These are phyloP conservation scores for Talaromyces sp. DNA, from an alignment of 2,329 filamentous ascomycete species.

Conservation along the genomic window DNA sequence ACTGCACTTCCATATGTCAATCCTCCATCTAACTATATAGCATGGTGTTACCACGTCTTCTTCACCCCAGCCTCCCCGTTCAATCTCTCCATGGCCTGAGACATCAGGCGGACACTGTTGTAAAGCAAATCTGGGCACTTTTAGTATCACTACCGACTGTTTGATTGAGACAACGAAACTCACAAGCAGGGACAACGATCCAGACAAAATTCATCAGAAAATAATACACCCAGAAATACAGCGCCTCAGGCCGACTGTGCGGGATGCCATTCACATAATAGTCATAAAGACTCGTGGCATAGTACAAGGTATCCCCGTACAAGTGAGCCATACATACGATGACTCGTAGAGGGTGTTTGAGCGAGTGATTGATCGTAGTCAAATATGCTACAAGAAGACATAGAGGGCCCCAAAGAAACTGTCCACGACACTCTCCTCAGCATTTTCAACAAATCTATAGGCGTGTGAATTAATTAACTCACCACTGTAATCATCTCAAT, in stretches of 20 bases:
- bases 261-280: slow-evolving; percentile 52
- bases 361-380: slow-evolving; percentile 53
- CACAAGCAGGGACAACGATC: slow-evolving; percentile 60
- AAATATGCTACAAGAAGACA: slow-evolving; percentile 56
- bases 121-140: slow-evolving; percentile 17
- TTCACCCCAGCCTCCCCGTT: neutral
- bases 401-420: slow-evolving; percentile 61
- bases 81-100: slow-evolving; percentile 11
- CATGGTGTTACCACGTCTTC: slow-evolving; percentile 2
- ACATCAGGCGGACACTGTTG: slow-evolving; percentile 17
- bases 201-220: slow-evolving; percentile 65
- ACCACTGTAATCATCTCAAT: slow-evolving; percentile 81
- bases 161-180: slow-evolving; percentile 28
- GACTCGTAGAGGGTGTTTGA: slow-evolving; percentile 58
- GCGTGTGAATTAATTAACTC: slow-evolving; percentile 30
- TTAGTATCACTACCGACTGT: neutral
- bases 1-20: neutral
- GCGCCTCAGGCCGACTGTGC: slow-evolving; percentile 60
- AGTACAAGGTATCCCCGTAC: slow-evolving; percentile 64
- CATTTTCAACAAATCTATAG: too few species aligned
- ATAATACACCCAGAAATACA: slow-evolving; percentile 66
- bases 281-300: slow-evolving; percentile 61
- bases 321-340: slow-evolving; percentile 62
- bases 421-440: neutral
- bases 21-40: too few species aligned